Base-by-base conservation (phyloP, 257 asterid genomes). In the Verbena officinalis region DNA sequence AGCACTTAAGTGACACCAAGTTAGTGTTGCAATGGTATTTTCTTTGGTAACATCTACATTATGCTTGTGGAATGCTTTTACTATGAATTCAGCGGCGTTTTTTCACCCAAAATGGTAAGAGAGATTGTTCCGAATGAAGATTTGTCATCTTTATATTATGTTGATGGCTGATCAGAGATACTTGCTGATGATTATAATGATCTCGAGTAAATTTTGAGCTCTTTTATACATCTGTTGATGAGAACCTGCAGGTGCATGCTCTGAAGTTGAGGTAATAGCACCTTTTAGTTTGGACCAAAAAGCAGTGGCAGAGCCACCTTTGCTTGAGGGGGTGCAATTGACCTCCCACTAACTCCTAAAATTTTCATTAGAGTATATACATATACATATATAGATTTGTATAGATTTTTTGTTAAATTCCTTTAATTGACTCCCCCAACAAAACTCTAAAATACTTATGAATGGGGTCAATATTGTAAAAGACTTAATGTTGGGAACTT, bases 21-120 rank as follows among this genome's bases (percentile, higher is more conserved):
- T 59, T 50, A 36, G 62, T 68, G 27, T 60, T 16, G 59, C 52
- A 55, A n/a, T 38, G 51, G 61, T 56, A 19, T 72, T 49, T n/a
- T 49, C 55, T 36, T 17, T 9, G 48, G 55, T 62, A 6, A 5
- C 31, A 7, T 24, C 55, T 19, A n/a, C n/a, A 38, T 33, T 46
- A 30, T 38, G 38, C 23, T 51, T 60, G 42, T 40, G 49, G 62
- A 19, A 27, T 59, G 68, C 56, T 20, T 65, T 54, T 59, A 16
- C 9, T 12, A 14, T 33, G 50, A 16, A n/a, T 65, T 40, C 31
- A 58, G 66, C 50, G 50, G 42, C 51, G 24, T 3, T 24, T n/a
- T 31, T 14, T n/a, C n/a, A 13, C 16, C 36, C 1, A 22, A 43
- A 31, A 33, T 60, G 43, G 42, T 51, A 17, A 15, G 1, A 50